Evolutionary conservation across 2,329 filamentous ascomycete genomes (phyloP).

Genomic region (Metarhizium anisopliae): DNA sequence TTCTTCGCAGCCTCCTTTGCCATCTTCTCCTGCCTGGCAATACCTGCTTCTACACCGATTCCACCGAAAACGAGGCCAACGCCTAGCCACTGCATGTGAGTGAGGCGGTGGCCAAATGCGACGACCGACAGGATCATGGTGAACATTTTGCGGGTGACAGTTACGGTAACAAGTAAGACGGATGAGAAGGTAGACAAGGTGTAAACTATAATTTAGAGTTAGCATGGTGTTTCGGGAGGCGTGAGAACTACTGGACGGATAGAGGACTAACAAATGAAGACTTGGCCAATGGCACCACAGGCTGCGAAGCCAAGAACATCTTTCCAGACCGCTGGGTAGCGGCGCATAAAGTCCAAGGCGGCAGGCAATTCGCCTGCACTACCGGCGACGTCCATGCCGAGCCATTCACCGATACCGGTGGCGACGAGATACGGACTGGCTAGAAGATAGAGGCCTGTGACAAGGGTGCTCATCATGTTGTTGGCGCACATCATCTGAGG

Average conservation of each 20-base stretch:
- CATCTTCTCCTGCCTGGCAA: conserved; percentile 74
- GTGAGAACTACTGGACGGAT: background rate
- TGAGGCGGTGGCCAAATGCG: conserved; percentile 84
- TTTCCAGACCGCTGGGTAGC: conserved; percentile 73
- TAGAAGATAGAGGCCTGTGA: conserved; percentile 70
- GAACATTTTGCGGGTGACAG: conserved; percentile 96
- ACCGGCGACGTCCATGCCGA: conserved; percentile 56
- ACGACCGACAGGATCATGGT: conserved; percentile 96
- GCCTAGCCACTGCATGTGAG: conserved; percentile 85
- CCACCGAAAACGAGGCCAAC: conserved; percentile 91
- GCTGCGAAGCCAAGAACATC: conserved; percentile 85
- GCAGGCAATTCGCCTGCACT: conserved; percentile 67
- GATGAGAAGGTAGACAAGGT: conserved; percentile 89
- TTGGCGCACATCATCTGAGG: conserved; percentile 99
- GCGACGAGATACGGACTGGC: conserved; percentile 71
- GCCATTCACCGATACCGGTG: conserved; percentile 53
- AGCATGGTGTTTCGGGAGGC: conserved; percentile 5
- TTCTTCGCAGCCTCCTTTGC: conserved; percentile 62
- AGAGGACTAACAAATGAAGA: conserved; percentile 70
- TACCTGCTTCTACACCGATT: conserved; percentile 80
- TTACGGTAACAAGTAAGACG: conserved; percentile 88
- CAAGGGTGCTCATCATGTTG: conserved; percentile 73
- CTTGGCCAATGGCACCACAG: conserved; percentile 86
- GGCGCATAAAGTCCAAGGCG: conserved; percentile 72
- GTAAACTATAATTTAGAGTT: conserved; percentile 49